Percentiles rank a stretch among this genome's conserved stretches.
phyloP scores from a whole-genome alignment of 306 rosid species.

The Ziziphus jujuba region DNA sequence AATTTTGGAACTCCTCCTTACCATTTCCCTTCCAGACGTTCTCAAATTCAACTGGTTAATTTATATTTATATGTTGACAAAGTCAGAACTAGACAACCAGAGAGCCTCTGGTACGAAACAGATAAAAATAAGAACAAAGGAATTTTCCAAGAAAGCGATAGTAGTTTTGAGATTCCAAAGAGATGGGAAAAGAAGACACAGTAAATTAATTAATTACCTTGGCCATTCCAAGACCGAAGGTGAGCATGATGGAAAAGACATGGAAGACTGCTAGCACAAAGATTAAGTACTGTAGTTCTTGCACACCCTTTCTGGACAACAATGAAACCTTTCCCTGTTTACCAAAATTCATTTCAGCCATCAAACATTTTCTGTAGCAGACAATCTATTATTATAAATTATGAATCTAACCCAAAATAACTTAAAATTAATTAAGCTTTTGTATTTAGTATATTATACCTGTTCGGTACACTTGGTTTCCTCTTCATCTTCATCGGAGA shows the following conservation, averaged over 20 bases:
- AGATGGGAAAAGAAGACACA: background rate
- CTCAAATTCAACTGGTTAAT: background rate
- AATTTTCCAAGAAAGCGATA: background rate
- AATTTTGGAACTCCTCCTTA: background rate
- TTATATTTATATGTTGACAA: background rate
- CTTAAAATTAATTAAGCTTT: too few species aligned
- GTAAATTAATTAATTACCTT: slow-evolving; percentile 42
- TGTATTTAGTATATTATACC: slow-evolving; percentile 9
- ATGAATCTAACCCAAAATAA: too few species aligned
- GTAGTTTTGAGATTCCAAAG: background rate
- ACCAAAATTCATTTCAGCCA: background rate
- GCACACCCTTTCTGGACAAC: slow-evolving; percentile 40
- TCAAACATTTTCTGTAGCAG: too few species aligned
- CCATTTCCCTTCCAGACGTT: too few species aligned
- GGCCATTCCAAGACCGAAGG: slow-evolving; percentile 55
- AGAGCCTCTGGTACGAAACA: background rate
- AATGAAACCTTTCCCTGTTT: slow-evolving; percentile 44
- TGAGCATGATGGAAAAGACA: slow-evolving; percentile 45
- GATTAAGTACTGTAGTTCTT: slow-evolving; percentile 43
- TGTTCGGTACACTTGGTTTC: slow-evolving; percentile 47
- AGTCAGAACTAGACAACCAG: slow-evolving; percentile 5
- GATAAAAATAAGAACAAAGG: too few species aligned
- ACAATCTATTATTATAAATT: too few species aligned
- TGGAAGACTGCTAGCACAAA: slow-evolving; percentile 48
- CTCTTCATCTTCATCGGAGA: slow-evolving; percentile 4